A percentile compares a stretch with the other conserved stretches of the same genome.
These are phyloP conservation scores for Euclidium syriacum DNA, from an alignment of 345 rosid species.

Conservation along the genomic window DNA sequence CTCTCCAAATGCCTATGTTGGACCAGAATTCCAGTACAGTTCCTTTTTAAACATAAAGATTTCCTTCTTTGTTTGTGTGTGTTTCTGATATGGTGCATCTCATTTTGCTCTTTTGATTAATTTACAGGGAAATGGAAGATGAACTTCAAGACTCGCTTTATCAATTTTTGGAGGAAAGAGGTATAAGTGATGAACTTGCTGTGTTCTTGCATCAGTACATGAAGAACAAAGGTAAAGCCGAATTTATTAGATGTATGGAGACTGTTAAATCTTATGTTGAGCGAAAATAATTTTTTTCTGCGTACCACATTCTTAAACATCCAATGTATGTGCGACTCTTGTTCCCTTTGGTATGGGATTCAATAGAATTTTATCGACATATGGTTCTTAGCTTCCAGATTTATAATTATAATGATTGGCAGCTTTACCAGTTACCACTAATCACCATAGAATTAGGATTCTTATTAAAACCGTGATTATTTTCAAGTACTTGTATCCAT, in stretches of 20 bases:
- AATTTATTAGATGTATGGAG: conserved; percentile 70
- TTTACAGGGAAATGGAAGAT: conserved; percentile 76
- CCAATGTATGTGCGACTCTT: background rate
- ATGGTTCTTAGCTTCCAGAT: background rate
- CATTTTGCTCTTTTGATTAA: conserved; percentile 3
- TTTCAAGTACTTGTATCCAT: background rate
- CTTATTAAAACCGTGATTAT: background rate
- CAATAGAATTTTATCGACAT: background rate
- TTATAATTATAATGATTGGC: background rate
- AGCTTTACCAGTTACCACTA: background rate
- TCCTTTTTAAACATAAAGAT: background rate
- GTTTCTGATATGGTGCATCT: background rate
- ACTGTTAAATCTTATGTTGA: conserved; percentile 63
- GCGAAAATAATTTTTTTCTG: conserved; percentile 32
- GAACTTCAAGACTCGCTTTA: conserved; percentile 63
- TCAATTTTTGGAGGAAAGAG: conserved; percentile 66
- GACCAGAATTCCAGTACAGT: conserved; percentile 74
- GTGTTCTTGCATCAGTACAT: conserved; percentile 75
- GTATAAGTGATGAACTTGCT: conserved; percentile 62
- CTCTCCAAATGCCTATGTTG: conserved; percentile 40
- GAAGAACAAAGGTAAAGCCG: conserved; percentile 68
- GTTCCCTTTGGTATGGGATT: background rate
- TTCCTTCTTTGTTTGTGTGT: background rate
- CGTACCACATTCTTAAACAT: background rate
- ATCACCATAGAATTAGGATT: background rate